These are phyloP conservation scores for Excoecaria agallocha DNA, from an alignment of 345 rosid species.

Conservation along the genomic window DNA sequence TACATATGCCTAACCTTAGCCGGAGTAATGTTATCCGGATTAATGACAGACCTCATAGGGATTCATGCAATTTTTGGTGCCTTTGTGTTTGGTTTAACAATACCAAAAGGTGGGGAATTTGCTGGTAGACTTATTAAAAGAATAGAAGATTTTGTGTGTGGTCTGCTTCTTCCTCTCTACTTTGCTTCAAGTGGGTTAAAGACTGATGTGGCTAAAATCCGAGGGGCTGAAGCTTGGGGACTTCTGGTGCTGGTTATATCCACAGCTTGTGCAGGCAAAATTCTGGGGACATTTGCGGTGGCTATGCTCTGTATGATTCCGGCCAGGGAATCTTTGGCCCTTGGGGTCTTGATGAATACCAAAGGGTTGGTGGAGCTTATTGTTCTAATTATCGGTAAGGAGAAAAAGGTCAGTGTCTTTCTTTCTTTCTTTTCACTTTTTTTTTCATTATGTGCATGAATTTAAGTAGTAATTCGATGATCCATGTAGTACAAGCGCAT, in stretches of 20 bases:
- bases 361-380: constrained; percentile 93
- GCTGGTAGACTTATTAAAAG: constrained; percentile 65
- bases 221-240: constrained; percentile 63
- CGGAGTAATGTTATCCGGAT: constrained; percentile 75
- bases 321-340: constrained; percentile 60
- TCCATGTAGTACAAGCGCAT: too few relatives aligned
- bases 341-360: constrained; percentile 86
- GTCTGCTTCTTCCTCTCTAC: constrained; percentile 76
- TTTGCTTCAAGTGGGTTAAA: constrained; percentile 88
- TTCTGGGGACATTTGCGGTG: constrained; percentile 63
- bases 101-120: constrained; percentile 78
- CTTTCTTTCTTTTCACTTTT: too few relatives aligned
- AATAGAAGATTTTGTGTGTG: constrained; percentile 80
- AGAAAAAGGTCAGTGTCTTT: constrained; percentile 82
- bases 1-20: constrained; percentile 68
- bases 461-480: too few relatives aligned
- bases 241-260: constrained; percentile 61
- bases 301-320: constrained; percentile 68
- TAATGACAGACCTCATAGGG: constrained; percentile 68
- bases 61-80: constrained; percentile 85
- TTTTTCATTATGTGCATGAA: too few relatives aligned
- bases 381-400: constrained; percentile 88
- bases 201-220: constrained; percentile 61
- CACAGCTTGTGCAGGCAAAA: constrained; percentile 75
- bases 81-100: constrained; percentile 72